Evolutionary conservation across 2,329 filamentous ascomycete species (phyloP).

Genomic region (Lachnellula suecica): DNA sequence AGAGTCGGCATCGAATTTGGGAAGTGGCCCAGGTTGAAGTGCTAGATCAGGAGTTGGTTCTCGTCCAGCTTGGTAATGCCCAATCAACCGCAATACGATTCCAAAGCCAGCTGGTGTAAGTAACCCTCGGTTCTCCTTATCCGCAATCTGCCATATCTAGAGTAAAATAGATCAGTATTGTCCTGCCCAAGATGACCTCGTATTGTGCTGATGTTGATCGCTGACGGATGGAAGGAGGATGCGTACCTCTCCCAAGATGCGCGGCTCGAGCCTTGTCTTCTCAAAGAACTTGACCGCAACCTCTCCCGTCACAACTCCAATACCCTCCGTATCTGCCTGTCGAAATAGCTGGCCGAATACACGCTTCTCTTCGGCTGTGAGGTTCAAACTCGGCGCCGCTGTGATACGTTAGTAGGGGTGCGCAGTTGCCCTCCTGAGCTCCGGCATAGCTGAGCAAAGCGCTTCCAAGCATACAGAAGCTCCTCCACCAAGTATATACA

Average conservation of each 20-base stretch:
- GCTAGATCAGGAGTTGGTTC: conserved; percentile 80
- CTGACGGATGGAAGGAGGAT: neutral
- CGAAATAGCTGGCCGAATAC: conserved; percentile 91
- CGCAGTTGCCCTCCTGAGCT: neutral
- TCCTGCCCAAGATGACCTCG: neutral
- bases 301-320: conserved; percentile 94
- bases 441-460: neutral
- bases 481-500: neutral
- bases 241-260: conserved; percentile 78
- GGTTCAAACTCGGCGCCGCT: conserved; percentile 73
- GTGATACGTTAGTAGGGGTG: conserved; percentile 19
- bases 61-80: conserved; percentile 87
- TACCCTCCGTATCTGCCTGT: conserved; percentile 85
- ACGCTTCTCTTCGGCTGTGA: conserved; percentile 89
- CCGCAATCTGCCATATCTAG: conserved; percentile 98
- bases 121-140: conserved; percentile 93
- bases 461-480: neutral
- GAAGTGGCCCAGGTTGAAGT: conserved; percentile 81
- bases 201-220: neutral
- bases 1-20: conserved; percentile 81
- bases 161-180: conserved; percentile 23
- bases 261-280: conserved; percentile 84
- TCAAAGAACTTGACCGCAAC: conserved; percentile 97
- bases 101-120: conserved; percentile 92
- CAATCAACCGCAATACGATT: conserved; percentile 89